Evolutionary conservation across 441 rosid species (phyloP).

Genomic region (Sinapis alba): DNA sequence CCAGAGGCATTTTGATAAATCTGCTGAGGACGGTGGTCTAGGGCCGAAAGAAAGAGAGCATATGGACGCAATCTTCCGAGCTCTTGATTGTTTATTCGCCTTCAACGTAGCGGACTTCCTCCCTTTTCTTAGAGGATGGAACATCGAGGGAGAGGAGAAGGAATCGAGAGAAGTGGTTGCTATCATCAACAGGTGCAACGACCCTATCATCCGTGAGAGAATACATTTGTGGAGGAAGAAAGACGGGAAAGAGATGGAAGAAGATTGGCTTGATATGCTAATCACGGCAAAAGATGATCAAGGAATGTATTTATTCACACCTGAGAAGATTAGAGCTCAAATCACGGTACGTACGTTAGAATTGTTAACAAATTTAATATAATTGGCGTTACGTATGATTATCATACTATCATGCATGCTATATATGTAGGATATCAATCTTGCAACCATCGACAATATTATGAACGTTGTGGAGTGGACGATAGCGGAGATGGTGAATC

Average conservation of each 20-base stretch:
- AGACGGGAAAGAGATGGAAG: background rate
- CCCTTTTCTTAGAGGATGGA: background rate
- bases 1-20: conserved; percentile 39
- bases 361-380: background rate
- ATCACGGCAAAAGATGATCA: background rate
- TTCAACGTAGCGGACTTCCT: background rate
- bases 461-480: background rate
- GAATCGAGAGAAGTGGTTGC: background rate
- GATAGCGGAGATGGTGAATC: background rate
- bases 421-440: background rate
- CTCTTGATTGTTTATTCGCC: conserved; percentile 9
- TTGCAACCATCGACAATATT: background rate
- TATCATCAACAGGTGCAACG: background rate
- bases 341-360: background rate
- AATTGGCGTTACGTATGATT: too few relatives aligned
- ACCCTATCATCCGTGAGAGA: background rate
- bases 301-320: background rate
- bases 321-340: background rate
- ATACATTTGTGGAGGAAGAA: background rate
- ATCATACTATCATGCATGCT: background rate
- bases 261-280: background rate
- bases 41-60: conserved; percentile 46
- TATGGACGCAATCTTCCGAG: conserved; percentile 34
- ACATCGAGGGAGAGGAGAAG: background rate
- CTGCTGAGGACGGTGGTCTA: conserved; percentile 36